These are phyloP conservation scores for Diophrys sp. DNA, from an alignment of 73 alveolate genomes.

Conservation along the genomic window DNA sequence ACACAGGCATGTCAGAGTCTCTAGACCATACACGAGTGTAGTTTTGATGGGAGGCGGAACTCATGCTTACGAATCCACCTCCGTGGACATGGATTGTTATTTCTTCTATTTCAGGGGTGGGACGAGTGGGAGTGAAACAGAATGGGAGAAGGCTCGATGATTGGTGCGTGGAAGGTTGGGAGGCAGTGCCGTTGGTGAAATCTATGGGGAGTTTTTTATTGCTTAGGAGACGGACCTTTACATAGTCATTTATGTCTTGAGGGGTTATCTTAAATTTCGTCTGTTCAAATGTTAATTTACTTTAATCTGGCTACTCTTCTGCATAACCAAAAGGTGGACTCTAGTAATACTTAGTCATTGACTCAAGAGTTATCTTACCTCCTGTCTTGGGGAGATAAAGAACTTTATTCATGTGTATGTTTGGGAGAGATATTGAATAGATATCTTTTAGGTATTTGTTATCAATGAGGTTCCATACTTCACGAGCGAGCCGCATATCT, in stretches of 20 bases:
- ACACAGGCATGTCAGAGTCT: slow-evolving; percentile 65
- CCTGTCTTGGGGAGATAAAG: neutral
- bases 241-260: neutral
- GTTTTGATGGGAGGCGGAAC: slow-evolving; percentile 85
- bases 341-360: neutral
- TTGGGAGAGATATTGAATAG: neutral
- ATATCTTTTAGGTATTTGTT: neutral
- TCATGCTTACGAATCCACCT: slow-evolving; percentile 96
- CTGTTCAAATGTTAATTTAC: too few species aligned
- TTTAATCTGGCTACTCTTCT: too few species aligned
- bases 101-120: slow-evolving; percentile 24
- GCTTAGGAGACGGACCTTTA: slow-evolving; percentile 14
- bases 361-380: neutral
- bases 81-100: slow-evolving; percentile 91
- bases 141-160: neutral
- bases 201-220: neutral
- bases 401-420: neutral
- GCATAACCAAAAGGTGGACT: too few species aligned
- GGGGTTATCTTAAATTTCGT: neutral
- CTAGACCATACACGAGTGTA: slow-evolving; percentile 92
- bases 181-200: neutral
- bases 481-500: slow-evolving; percentile 16
- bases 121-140: neutral
- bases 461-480: neutral
- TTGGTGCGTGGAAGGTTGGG: neutral